These are phyloP conservation scores for Meira nashicola DNA, from an alignment of 1,284 basidiomycete genomes.

Conservation along the genomic window DNA sequence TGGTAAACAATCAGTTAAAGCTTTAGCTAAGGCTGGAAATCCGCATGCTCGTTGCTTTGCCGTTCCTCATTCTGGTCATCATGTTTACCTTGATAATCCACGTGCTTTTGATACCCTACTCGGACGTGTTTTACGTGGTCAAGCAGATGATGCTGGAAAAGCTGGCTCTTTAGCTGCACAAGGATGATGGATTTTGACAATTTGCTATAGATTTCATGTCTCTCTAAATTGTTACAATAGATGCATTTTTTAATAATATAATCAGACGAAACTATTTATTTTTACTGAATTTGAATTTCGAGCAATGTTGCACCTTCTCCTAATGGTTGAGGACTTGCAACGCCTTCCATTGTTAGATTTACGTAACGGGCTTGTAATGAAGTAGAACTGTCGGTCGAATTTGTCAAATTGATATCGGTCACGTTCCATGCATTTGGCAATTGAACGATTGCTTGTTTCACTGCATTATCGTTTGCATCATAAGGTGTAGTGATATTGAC, in stretches of 20 bases:
- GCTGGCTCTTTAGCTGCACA: too few species aligned
- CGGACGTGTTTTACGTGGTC: conserved; percentile 1
- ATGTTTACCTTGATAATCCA: conserved; percentile 48
- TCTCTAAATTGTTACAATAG: too few species aligned
- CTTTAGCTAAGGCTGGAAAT: conserved; percentile 31
- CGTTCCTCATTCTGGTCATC: conserved; percentile 46
- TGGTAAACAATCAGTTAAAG: conserved; percentile 30
- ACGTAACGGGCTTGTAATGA: too few species aligned
- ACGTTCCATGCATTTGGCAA: neutral
- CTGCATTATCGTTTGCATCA: neutral
- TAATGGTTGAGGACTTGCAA: too few species aligned
- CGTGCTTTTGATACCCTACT: conserved; percentile 14
- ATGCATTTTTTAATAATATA: too few species aligned
- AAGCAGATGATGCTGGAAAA: conserved; percentile 6
- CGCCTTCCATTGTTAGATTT: too few species aligned
- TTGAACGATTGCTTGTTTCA: neutral
- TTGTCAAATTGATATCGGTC: neutral
- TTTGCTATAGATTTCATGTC: too few species aligned
- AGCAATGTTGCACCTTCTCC: too few species aligned
- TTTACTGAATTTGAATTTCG: too few species aligned
- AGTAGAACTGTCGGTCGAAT: too few species aligned
- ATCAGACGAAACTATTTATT: too few species aligned
- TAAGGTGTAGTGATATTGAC: conserved; percentile 1
- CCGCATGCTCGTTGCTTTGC: conserved; percentile 24
- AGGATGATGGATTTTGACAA: too few species aligned